Evolutionary conservation across 148 eudicot species (phyloP).

Genomic region (Camellia lanceoleosa): DNA sequence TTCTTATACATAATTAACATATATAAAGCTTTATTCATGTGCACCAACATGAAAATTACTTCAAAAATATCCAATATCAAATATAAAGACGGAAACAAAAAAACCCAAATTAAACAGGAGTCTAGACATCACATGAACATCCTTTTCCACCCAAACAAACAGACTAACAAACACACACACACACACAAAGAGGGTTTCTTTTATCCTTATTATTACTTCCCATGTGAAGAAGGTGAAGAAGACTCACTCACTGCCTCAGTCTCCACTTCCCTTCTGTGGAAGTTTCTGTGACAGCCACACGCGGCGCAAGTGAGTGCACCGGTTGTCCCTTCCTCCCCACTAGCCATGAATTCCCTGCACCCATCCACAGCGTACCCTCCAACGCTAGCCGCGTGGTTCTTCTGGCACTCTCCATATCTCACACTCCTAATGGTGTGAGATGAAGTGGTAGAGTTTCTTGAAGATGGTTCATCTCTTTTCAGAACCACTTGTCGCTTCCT

Average conservation of each 20-base stretch:
- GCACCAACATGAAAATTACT: not conserved
- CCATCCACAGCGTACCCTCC: conserved; percentile 64
- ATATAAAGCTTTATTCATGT: not conserved
- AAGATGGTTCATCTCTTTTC: conserved; percentile 28
- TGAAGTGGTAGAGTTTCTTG: conserved; percentile 24
- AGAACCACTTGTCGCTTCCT: conserved; percentile 27
- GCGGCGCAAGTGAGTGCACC: conserved; percentile 50
- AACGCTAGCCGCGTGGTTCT: conserved; percentile 45
- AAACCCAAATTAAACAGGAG: not conserved
- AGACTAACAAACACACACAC: too few relatives aligned
- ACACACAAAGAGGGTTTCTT: not conserved
- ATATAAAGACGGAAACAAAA: not conserved
- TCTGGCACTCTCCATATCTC: conserved; percentile 52
- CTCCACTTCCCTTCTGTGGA: conserved; percentile 39
- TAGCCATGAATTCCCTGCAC: conserved; percentile 55
- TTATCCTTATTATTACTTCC: not conserved
- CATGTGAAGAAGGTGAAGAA: conserved; percentile 22
- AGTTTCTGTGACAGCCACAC: conserved; percentile 63
- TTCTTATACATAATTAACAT: not conserved
- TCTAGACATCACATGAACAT: not conserved
- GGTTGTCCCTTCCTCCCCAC: conserved; percentile 35
- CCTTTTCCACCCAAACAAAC: not conserved
- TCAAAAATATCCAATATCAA: not conserved
- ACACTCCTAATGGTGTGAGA: conserved; percentile 24
- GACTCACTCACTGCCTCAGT: conserved; percentile 27